Base-by-base conservation (phyloP, 2,329 filamentous ascomycete genomes). In the Aspergillus vadensis region DNA sequence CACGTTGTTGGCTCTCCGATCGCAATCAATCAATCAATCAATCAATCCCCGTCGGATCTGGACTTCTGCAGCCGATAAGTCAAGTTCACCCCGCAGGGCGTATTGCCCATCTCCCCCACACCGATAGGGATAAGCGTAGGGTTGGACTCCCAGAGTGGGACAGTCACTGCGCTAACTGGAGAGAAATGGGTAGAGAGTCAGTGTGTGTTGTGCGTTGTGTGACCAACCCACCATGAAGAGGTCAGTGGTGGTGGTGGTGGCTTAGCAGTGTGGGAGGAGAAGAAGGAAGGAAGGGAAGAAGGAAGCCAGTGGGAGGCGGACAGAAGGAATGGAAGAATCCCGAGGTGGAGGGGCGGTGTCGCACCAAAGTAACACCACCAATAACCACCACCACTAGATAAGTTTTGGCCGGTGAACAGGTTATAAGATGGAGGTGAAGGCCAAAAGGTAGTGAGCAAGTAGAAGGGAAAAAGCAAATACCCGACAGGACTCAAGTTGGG, bases 1-100 rank as follows among this genome's bases (percentile, higher is more conserved):
- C 65, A 68, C 66, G 65, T 68, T 68, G 61, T 62, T 36, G n/a
- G 57, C 51, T 60, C 63, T 55, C 57, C 60, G 59, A 67, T 62
- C 61, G 56, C 41, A 62, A 7, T 27, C 25, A 27, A 27, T 27
- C 25, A 27, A 27, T 27, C 23, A 23, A 27, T 27, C 25, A 27
- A 27, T 25, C 23, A 7, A 25, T 19, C 50, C 27, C 10, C 25
- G 27, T 41, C 27, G 19, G 60, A 67, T 68, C 62, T 64, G 61
- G 60, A 61, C 60, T 56, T 49, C 62, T 64, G 63, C 61, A 67
- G 57, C 58, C 53, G 59, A 60, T 36, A 36, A 36, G 10, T 36
- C 32, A 14, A 43, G 57, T 59, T 56, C 62, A 66, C 64, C 64
- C 65, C 64, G 64, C 66, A 67, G 61, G 58, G 55, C 57, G 57